Evolutionary conservation across 306 rosid genomes (phyloP), one percentile per base, ranked within the genome.

Genomic region (Ammopiptanthus mongolicus): DNA sequence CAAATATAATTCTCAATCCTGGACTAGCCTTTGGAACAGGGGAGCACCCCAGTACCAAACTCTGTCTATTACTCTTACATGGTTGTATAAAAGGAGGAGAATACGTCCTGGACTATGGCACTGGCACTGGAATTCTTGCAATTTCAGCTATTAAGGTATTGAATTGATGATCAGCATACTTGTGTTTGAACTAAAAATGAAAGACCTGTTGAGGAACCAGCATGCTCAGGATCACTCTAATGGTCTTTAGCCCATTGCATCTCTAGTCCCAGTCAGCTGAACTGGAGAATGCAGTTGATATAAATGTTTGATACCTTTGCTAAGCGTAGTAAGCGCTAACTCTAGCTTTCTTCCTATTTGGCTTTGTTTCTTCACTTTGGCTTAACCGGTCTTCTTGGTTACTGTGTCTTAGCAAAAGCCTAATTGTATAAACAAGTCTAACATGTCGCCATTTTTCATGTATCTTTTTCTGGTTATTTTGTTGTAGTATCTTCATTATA

Each of bases 1-100:
- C 80, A 58, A 94, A 94, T 80, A 91, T 94, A 87, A 72, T 90
- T 83, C 83, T 94, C 64, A 64, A 87, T 83, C 97, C 97, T 28
- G 95, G 95, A 59, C 78, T 90, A 65, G 96, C 98, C 70, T 94
- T 94, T 76, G 98, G 98, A 80, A 91, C 96, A 9, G 98, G 98
- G 48, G 96, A 94, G 66, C 98, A 94, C 52, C 85, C 92, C 18
- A 91, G 82, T 21, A 94, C 98, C 22, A 91, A 86, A 75, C 69
- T 94, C 80, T 90, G 98, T 87, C 87, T 94, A 39, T 76, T 88
- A 85, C 84, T 91, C 74, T 86, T 94, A 63, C 91, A 75, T 50
- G 48, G 75, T 60, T 78, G 86, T 69, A 84, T 91, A 58, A 78
- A 77, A 70, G 98, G 97, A 64, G 96, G 97, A 73, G 97, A 91